Evolutionary conservation across 1,139 yeast genomes (phyloP).

Genomic region (Hemisphaericaspora subhashii): DNA sequence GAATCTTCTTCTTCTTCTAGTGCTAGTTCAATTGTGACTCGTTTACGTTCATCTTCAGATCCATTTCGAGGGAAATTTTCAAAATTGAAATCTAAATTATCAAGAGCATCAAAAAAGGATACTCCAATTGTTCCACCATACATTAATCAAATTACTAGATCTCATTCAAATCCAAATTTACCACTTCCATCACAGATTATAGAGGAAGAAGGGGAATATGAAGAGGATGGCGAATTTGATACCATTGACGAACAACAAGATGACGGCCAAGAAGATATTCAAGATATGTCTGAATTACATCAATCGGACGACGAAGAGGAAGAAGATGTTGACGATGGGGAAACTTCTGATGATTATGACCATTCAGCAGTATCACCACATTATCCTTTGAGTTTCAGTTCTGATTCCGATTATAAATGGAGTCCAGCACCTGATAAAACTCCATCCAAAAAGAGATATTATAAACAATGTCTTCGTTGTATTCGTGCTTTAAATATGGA

Average conservation of each 20-base stretch:
- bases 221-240: conserved; percentile 24
- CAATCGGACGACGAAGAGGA: conserved; percentile 41
- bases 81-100: conserved; percentile 21
- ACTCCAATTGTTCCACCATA: background rate
- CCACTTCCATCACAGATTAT: background rate
- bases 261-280: conserved; percentile 30
- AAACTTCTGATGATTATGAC: conserved; percentile 3
- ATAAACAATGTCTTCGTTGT: conserved; percentile 57
- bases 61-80: conserved; percentile 23
- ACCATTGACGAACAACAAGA: conserved; percentile 8
- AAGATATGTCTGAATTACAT: conserved; percentile 34
- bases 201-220: conserved; percentile 14
- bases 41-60: conserved; percentile 15
- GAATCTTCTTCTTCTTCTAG: background rate
- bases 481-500: conserved; percentile 54
- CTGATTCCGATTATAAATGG: conserved; percentile 41
- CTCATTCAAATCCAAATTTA: background rate
- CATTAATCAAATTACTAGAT: background rate
- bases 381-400: conserved; percentile 3
- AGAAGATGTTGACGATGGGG: conserved; percentile 23
- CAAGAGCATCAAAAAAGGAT: background rate
- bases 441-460: conserved; percentile 43
- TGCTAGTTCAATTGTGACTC: background rate
- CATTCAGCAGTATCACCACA: conserved; percentile 1
- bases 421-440: conserved; percentile 38